Conservation (phyloP, 768 basidiomycete species). For the Cystobasidium onofrii region DNA sequence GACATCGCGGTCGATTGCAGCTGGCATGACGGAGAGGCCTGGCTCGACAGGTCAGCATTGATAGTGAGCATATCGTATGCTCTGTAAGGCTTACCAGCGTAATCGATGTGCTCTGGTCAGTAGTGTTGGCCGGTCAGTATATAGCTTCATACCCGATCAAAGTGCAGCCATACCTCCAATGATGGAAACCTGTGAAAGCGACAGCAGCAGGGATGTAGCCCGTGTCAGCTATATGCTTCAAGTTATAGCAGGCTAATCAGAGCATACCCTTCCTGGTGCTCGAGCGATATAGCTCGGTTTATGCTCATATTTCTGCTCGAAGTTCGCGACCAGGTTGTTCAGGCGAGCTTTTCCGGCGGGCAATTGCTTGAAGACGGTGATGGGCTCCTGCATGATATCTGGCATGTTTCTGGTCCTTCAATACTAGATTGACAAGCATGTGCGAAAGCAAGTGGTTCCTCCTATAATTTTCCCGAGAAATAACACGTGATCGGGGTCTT, state of each 20-base stretch:
- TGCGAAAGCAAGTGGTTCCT: too few species aligned
- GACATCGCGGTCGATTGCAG: slow-evolving; percentile 42
- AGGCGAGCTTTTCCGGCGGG: slow-evolving; percentile 28
- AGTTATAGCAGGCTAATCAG: background rate
- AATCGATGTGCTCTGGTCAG: slow-evolving; percentile 43
- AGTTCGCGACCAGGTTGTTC: slow-evolving; percentile 35
- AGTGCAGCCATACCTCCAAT: slow-evolving; percentile 40
- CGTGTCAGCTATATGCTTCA: too few species aligned
- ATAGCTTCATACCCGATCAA: too few species aligned
- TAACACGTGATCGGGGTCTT: background rate
- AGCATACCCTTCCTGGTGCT: slow-evolving; percentile 40
- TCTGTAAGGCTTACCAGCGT: slow-evolving; percentile 40
- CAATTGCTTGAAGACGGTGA: slow-evolving; percentile 8
- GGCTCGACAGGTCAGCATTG: background rate
- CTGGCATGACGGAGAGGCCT: slow-evolving; percentile 38
- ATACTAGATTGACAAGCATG: too few species aligned
- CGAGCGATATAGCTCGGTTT: slow-evolving; percentile 38
- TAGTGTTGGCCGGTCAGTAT: background rate
- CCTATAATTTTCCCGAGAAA: background rate
- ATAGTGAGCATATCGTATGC: background rate
- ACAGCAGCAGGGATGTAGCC: too few species aligned
- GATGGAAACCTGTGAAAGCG: slow-evolving; percentile 38
- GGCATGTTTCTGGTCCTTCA: too few species aligned
- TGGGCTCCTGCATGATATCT: slow-evolving; percentile 22
- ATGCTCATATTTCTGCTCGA: slow-evolving; percentile 35